Base-by-base conservation (phyloP, 2,329 filamentous ascomycete genomes). In the Fulvia fulva region DNA sequence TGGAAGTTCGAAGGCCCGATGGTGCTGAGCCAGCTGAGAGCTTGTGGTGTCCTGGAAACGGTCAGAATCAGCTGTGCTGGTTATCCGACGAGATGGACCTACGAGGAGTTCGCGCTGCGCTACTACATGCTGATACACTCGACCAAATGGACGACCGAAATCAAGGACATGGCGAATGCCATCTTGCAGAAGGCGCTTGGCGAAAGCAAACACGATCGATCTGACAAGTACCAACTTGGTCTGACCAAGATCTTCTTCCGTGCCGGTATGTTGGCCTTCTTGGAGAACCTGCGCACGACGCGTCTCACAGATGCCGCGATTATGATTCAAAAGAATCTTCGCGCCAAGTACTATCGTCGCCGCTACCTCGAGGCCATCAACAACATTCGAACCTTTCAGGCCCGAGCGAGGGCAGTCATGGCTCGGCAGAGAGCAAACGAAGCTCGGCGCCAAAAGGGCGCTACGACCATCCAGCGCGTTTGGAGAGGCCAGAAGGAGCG, bases 1-100 rank as follows among this genome's bases (percentile, higher is more conserved):
- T 99, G 94, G 94, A 93, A 95, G 69, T 99, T 97, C 62, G 94
- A 99, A 73, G 94, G 94, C 0, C 94, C 95, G 2, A 99, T 99
- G 94, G 94, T 99, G 66, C 83, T 99, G 61, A 96, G 91, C 75
- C 94, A 99, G 76, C 81, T 99, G 69, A 87, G 95, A 75, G 94
- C 94, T 77, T 99, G 94, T 78, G 94, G 94, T 92, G 95, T 99
- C 37, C 84, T 99, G 58, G 94, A 99, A 77, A 99, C 94, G 3
- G 94, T 99, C 57, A 87, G 94, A 72, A 99, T 99, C 76, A 96
- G 91, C 78, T 95, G 90, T 73, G 94, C 94, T 63, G 94, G 94
- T 62, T 99, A 99, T 72, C 94, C 94, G 16, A 97, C 94, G 47
- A 83, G 94, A 73, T 99, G 94, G 95, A 97, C 94, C 0, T 99